Evolutionary conservation across 139 green algal species (phyloP), one percentile per base, ranked within the genome.

Genomic region (Mesostigma viride): DNA sequence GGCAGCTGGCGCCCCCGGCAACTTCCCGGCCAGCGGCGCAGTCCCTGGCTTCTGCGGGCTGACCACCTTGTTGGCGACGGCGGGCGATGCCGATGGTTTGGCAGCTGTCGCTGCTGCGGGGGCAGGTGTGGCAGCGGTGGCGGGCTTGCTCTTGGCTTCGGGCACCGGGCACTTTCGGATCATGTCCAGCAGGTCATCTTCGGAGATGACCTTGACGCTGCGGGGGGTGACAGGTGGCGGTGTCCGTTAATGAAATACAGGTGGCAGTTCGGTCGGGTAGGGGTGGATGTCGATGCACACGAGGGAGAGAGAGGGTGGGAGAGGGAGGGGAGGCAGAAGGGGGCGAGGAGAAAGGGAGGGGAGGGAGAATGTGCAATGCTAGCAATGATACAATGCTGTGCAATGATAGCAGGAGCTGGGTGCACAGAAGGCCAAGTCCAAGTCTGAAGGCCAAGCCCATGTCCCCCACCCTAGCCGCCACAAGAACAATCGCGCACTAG

Each of bases 101-200:
- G n/a, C n/a, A n/a, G n/a, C n/a, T n/a, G n/a, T n/a, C n/a, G n/a
- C n/a, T n/a, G n/a, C n/a, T n/a, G n/a, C n/a, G n/a, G n/a, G n/a
- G n/a, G n/a, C n/a, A n/a, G n/a, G n/a, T n/a, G n/a, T n/a, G n/a
- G n/a, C n/a, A n/a, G n/a, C n/a, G n/a, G n/a, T n/a, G n/a, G n/a
- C n/a, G n/a, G n/a, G n/a, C n/a, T n/a, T n/a, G 44, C 36, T 22
- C 20, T 48, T 65, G 11, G 1, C 32, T 14, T 4, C 44, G 31
- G 20, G 27, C 62, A 31, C 31, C 32, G 57, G 51, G 27, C 35
- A n/a, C 36, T 53, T 53, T 47, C 48, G 63, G 30, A 77, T 74
- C 17, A 77, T 70, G 24, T 70, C 71, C 63, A 77, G 74, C 14
- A 77, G 24, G 27, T 53, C 65, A 32, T 77, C 71, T 36, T 77